These are phyloP conservation scores for Mortierella hygrophila DNA, from an alignment of 192 early-diverging fungal genomes.

Conservation along the genomic window DNA sequence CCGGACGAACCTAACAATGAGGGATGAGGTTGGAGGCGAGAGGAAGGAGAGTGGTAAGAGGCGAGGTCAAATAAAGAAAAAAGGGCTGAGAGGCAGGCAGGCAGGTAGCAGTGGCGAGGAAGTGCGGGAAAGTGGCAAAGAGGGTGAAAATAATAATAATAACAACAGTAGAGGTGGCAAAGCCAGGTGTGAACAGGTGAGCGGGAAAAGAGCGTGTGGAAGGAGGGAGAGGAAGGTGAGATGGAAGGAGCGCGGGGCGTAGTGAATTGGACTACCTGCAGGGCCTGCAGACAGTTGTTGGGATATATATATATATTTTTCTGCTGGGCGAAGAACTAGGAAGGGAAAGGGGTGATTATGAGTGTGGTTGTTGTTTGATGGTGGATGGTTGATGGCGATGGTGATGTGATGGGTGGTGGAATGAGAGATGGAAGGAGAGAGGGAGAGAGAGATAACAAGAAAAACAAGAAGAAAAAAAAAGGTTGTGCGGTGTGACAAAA, in stretches of 20 bases:
- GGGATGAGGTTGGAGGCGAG: neutral
- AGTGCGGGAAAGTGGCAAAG: constrained; percentile 2
- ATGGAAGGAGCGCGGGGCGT: neutral
- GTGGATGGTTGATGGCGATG: neutral
- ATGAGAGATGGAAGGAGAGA: neutral
- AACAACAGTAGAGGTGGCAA: neutral
- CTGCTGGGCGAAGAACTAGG: neutral
- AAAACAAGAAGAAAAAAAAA: neutral
- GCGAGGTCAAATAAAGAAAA: constrained; percentile 1
- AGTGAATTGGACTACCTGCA: neutral
- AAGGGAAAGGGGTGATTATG: neutral
- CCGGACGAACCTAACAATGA: neutral
- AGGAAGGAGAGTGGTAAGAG: neutral
- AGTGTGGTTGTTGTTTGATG: neutral
- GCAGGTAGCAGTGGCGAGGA: neutral
- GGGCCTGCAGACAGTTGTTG: constrained; percentile 2
- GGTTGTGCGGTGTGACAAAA: neutral
- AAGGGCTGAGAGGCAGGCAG: neutral
- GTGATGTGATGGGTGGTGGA: neutral
- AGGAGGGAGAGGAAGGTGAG: neutral
- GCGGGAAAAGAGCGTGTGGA: neutral
- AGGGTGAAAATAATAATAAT: neutral
- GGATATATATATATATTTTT: neutral
- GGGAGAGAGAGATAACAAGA: neutral
- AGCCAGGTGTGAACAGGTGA: neutral